Percentiles rank a stretch among this genome's conserved stretches.
phyloP scores from a whole-genome alignment of 257 asterid species.

The Solanum bulbocastanum region DNA sequence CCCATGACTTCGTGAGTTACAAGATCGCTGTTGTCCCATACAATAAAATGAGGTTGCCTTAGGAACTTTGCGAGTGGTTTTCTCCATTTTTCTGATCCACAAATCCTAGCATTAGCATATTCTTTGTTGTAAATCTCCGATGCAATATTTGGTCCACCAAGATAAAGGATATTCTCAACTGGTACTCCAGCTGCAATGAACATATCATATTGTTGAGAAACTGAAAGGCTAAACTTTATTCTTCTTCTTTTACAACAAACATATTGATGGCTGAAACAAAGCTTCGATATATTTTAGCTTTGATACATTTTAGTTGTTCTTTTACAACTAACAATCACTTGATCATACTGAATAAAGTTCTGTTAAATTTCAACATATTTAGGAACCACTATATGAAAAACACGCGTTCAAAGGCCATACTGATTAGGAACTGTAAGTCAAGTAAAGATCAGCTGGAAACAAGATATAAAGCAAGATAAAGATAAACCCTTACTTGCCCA shows the following conservation, averaged over 20 bases:
- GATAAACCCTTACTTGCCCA: constrained; percentile 51
- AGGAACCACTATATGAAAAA: not conserved
- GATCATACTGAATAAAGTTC: not conserved
- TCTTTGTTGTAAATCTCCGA: constrained; percentile 85
- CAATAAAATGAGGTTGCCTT: constrained; percentile 76
- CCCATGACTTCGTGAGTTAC: constrained; percentile 95
- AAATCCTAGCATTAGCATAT: constrained; percentile 86
- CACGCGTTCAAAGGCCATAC: not conserved
- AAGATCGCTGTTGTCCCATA: constrained; percentile 87
- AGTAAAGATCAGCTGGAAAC: not conserved
- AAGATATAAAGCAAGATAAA: not conserved
- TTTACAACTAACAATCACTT: not conserved
- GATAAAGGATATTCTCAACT: constrained; percentile 67
- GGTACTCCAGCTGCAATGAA: constrained; percentile 56
- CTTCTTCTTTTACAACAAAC: not conserved
- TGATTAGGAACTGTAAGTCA: not conserved
- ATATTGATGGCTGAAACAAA: not conserved
- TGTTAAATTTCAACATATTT: not conserved
- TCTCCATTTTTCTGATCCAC: constrained; percentile 84
- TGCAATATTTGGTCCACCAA: constrained; percentile 90
- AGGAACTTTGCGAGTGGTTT: constrained; percentile 64
- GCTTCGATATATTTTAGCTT: not conserved
- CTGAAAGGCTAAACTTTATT: not conserved
- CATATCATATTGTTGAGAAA: not conserved
- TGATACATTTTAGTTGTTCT: not conserved